phyloP scores from a whole-genome alignment of 257 asterid species.

The Nicotiana obtusifolia region DNA sequence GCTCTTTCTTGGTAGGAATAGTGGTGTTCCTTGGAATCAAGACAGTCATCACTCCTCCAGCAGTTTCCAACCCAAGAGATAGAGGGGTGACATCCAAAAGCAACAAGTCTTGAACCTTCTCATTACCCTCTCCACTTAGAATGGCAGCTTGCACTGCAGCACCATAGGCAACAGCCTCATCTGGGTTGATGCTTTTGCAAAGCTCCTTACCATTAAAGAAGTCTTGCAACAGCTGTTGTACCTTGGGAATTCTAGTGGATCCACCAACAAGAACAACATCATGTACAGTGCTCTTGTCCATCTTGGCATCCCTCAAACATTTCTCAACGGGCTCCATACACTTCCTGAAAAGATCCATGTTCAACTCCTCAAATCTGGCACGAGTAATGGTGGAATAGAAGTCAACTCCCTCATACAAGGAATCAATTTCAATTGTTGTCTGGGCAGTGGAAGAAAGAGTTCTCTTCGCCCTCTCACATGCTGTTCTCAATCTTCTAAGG shows the following conservation, averaged over 20 bases:
- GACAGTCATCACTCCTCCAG: constrained; percentile 31
- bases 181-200: constrained; percentile 30
- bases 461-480: constrained; percentile 29
- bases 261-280: constrained; percentile 29
- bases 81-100: constrained; percentile 32
- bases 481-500: constrained; percentile 28
- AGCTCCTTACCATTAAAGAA: constrained; percentile 21
- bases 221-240: constrained; percentile 19
- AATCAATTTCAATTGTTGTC: constrained; percentile 28
- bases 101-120: constrained; percentile 28
- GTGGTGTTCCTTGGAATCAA: constrained; percentile 33
- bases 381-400: constrained; percentile 23
- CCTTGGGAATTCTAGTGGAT: constrained; percentile 25
- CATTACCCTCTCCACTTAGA: constrained; percentile 32
- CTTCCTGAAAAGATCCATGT: constrained; percentile 21
- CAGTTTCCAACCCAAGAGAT: constrained; percentile 25
- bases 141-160: constrained; percentile 37
- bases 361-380: constrained; percentile 23
- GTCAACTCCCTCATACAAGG: constrained; percentile 31
- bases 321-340: constrained; percentile 23
- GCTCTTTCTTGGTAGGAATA: constrained; percentile 33
- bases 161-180: constrained; percentile 39
- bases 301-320: constrained; percentile 25
- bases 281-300: constrained; percentile 14
- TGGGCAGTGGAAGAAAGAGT: constrained; percentile 24